Base-by-base conservation (phyloP, 208 protist species). In the Wallacemonas sp. region DNA sequence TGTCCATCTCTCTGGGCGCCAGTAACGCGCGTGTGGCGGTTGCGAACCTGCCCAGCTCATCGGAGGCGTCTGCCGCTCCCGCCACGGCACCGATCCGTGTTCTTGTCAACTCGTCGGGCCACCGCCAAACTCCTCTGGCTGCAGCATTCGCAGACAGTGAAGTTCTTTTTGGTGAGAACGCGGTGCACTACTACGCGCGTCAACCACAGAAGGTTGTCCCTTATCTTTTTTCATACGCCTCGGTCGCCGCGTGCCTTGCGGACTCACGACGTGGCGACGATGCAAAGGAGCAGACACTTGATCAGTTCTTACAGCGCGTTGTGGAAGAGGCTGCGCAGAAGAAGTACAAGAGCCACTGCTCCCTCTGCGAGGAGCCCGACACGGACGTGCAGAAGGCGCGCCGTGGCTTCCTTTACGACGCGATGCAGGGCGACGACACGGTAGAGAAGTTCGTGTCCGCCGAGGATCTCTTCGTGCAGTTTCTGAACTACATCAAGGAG, bases 401-500 rank as follows among this genome's bases (percentile, higher is more conserved):
- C 12, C 67, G 77, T 27, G 85, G 83, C n/a, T 91, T 91, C 66
- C 37, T 52, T 27, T 80, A 81, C 72, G 68, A 72, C 29, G 42
- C 45, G n/a, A 61, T 73, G 33, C 24, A 57, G 13, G 50, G 45
- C 37, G 68, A 77, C 37, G 78, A 81, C 6, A 62, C 63, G 59
- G 66, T 71, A 21, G 63, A 75, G 38, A 50, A 45, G 36, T 89
- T 93, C 63, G 48, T 92, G 46, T 69, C 73, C 3, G 82, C 82
- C 27, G 80, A 89, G 53, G 78, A 93, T 34, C 63, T 92, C 22
- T 85, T 96, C 44, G 76, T 92, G 3, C 66, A 77, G 34, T 93
- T 92, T 63, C 76, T 96, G 26, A 91, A 92, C 72, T 80, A 91
- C 62, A 41, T 96, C 10, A 96, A 96, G 71, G 73, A 81, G 60